Evolutionary conservation across 495 filamentous ascomycete genomes (phyloP).

Genomic region (Penicillium malachiteum): DNA sequence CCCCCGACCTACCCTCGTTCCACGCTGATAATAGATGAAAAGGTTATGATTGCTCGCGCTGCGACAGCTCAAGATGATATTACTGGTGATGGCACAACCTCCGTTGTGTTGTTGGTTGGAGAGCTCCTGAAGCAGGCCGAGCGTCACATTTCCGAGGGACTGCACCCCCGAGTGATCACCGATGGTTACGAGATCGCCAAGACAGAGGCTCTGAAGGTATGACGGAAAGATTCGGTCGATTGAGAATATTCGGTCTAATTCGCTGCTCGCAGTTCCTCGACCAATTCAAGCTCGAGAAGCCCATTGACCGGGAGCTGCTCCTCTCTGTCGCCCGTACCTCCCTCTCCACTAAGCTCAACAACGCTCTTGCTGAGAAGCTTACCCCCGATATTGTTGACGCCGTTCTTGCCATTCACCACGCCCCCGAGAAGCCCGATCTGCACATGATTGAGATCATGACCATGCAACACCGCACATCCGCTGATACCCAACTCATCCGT

Average conservation of each 20-base stretch:
- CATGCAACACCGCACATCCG: slow-evolving; percentile 96
- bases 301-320: slow-evolving; percentile 91
- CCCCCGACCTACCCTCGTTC: slow-evolving; percentile 9
- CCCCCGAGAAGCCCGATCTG: slow-evolving; percentile 89
- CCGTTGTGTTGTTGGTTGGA: slow-evolving; percentile 91
- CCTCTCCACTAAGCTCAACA: slow-evolving; percentile 89
- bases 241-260: slow-evolving; percentile 13
- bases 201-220: slow-evolving; percentile 81
- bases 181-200: slow-evolving; percentile 98
- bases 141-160: slow-evolving; percentile 86
- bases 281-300: slow-evolving; percentile 79
- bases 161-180: slow-evolving; percentile 95
- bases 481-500: slow-evolving; percentile 92
- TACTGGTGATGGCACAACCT: slow-evolving; percentile 95
- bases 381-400: slow-evolving; percentile 94
- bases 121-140: slow-evolving; percentile 98
- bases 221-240: not conserved
- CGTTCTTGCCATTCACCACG: slow-evolving; percentile 86
- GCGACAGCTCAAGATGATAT: slow-evolving; percentile 99
- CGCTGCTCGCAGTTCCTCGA: slow-evolving; percentile 76
- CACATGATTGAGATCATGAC: slow-evolving; percentile 99
- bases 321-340: slow-evolving; percentile 93
- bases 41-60: slow-evolving; percentile 96
- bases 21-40: slow-evolving; percentile 28
- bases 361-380: slow-evolving; percentile 82